Evolutionary conservation across 1,284 basidiomycete species (phyloP).

Genomic region (Ustilago trichophora): DNA sequence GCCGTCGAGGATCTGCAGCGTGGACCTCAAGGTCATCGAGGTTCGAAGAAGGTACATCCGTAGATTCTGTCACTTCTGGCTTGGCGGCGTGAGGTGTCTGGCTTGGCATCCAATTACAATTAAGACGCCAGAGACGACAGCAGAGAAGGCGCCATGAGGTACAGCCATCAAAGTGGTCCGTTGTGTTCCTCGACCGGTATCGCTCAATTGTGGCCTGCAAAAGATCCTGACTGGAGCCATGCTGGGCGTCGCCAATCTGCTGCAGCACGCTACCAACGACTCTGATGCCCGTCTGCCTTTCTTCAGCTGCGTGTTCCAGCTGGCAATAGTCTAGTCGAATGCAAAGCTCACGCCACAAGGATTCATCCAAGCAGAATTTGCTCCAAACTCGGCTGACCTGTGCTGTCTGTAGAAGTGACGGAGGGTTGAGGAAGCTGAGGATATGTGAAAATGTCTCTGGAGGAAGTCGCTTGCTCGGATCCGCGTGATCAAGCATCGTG

Average conservation of each 20-base stretch:
- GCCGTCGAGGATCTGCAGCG: too few relatives aligned
- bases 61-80: too few relatives aligned
- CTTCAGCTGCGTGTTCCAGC: slow-evolving; percentile 8
- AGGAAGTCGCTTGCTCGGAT: slow-evolving; percentile 25
- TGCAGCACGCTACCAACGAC: slow-evolving; percentile 26
- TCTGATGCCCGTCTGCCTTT: slow-evolving; percentile 4
- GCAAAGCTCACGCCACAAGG: slow-evolving; percentile 20
- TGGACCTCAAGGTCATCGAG: too few relatives aligned
- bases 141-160: slow-evolving; percentile 31
- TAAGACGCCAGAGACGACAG: slow-evolving; percentile 31
- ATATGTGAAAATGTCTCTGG: slow-evolving; percentile 34
- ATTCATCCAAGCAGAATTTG: slow-evolving; percentile 14
- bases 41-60: too few relatives aligned
- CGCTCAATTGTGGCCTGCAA: slow-evolving; percentile 16
- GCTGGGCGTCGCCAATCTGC: too few relatives aligned
- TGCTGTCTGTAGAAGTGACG: slow-evolving; percentile 14
- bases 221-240: too few relatives aligned
- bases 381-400: slow-evolving; percentile 36
- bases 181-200: slow-evolving; percentile 29
- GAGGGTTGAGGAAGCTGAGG: slow-evolving; percentile 37
- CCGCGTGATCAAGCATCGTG: not conserved
- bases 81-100: not conserved
- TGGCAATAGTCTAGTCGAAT: slow-evolving; percentile 23
- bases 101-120: slow-evolving; percentile 23
- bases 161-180: slow-evolving; percentile 25